Base-by-base conservation (phyloP, 352 stramenopile species). In the Globisporangium nagaii region DNA sequence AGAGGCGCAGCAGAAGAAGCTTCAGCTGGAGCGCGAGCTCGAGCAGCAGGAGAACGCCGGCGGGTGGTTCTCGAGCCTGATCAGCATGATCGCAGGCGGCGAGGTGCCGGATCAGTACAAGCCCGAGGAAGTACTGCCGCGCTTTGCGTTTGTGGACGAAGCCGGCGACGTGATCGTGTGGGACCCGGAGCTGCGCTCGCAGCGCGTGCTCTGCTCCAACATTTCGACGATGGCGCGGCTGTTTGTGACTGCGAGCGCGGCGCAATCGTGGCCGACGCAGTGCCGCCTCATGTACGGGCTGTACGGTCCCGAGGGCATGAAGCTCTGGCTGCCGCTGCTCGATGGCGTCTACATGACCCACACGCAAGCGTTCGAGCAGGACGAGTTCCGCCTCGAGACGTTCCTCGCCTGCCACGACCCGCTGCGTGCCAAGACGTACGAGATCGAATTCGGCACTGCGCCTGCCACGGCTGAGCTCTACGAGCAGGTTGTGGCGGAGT, bases 331-430 rank as follows among this genome's bases (percentile, higher is more conserved):
- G 25, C 84, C 84, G 5, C 55, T 91, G 39, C 56, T 94, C 3
- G 84, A 94, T 41, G 79, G 81, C n/a, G 78, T 93, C 8, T 85
- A 88, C 55, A 58, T 86, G 53, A 61, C 65, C 0, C 74, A 84
- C 32, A 76, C 71, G 0, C 73, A 77, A 25, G 69, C 77, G 0
- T 88, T 90, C 51, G 75, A 85, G 46, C 56, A 74, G 1, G 79
- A 90, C 39, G 47, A 49, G 1, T 56, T 53, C 3, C 60, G 66
- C 0, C 53, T 92, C 1, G 62, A 87, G 45, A 89, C 74, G 1
- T 94, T 94, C 47, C 52, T 94, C 22, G 69, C 73, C 20, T 89
- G 75, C 31, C 79, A 94, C 39, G 84, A 94, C 35, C 84, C 84
- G n/a, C 54, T 88, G 46, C 77, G 84, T n/a, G 75, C 78, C 1